A percentile compares a stretch with the other conserved stretches of the same genome.
These are phyloP conservation scores for Globisporangium cederbergense DNA, from an alignment of 352 stramenopile genomes.

Conservation along the genomic window DNA sequence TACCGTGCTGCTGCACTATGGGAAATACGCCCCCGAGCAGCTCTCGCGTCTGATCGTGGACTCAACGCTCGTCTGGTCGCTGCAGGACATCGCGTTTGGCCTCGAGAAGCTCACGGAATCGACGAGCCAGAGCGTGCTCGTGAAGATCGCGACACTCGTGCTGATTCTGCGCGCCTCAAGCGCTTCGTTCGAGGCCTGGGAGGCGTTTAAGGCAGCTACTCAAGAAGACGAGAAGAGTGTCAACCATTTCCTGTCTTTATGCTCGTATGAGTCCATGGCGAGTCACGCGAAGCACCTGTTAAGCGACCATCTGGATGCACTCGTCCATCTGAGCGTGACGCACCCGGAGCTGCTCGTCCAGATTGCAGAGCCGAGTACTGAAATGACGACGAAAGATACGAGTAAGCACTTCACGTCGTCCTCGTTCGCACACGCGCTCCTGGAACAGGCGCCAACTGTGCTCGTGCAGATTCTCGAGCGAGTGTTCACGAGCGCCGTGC, in stretches of 20 bases:
- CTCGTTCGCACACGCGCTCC: slow-evolving; percentile 40
- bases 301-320: slow-evolving; percentile 36
- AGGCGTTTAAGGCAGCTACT: slow-evolving; percentile 14
- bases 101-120: slow-evolving; percentile 51
- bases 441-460: slow-evolving; percentile 34
- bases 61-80: slow-evolving; percentile 64
- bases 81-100: slow-evolving; percentile 66
- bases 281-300: slow-evolving; percentile 35
- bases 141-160: slow-evolving; percentile 66
- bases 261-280: slow-evolving; percentile 38
- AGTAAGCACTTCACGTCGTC: slow-evolving; percentile 29
- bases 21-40: slow-evolving; percentile 70
- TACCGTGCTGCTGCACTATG: slow-evolving; percentile 67
- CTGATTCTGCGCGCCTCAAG: slow-evolving; percentile 45
- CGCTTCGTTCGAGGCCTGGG: slow-evolving; percentile 28
- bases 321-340: slow-evolving; percentile 53
- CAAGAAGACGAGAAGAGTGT: not conserved
- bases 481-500: slow-evolving; percentile 51
- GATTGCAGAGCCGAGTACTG: slow-evolving; percentile 4
- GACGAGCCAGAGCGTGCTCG: slow-evolving; percentile 41
- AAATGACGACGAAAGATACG: not conserved
- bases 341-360: slow-evolving; percentile 64
- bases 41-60: slow-evolving; percentile 69
- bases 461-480: slow-evolving; percentile 55
- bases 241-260: slow-evolving; percentile 16